Evolutionary conservation across 257 asterid genomes (phyloP), one percentile per base, ranked within the genome.

Genomic region (Marsdenia floribunda): DNA sequence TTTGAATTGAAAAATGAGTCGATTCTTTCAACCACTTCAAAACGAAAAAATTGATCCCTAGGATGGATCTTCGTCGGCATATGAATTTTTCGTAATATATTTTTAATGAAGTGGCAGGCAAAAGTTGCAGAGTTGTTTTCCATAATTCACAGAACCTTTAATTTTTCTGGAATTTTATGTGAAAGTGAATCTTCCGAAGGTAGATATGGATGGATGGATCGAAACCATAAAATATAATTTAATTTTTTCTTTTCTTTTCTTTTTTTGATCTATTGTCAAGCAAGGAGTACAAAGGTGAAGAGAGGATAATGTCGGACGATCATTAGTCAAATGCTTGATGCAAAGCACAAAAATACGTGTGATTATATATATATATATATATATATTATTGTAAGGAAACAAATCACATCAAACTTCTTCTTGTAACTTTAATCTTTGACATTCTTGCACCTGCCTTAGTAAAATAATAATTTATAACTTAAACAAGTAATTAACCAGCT

Each of bases 381-480:
- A n/a, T n/a, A n/a, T n/a, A n/a, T n/a, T n/a, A n/a, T n/a, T n/a
- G n/a, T n/a, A n/a, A n/a, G n/a, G n/a, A n/a, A 49, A 58, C 16
- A 76, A 26, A 57, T 76, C 58, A 60, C 47, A 53, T 44, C 52
- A 14, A 24, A 42, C 55, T 75, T 10, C 53, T 42, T 76, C 70
- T 76, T 76, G 55, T 49, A 3, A 49, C 68, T 67, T 50, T 75
- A 73, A 52, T 53, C 54, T 66, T 75, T 75, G 73, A 75, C 66
- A 66, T 66, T 66, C 44, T 53, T 35, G 71, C 73, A 64, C 37
- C 54, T n/a, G n/a, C 42, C 14, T 8, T 16, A 22, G 7, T 53
- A 35, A 8, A 52, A 13, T 52, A 67, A 35, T 66, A 11, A 75
- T 60, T 46, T 19, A 42, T 4, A 33, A 16, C 19, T 37, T 38